These are phyloP conservation scores for Exophiala calicioides DNA, from an alignment of 2,329 filamentous ascomycete genomes.

Conservation along the genomic window DNA sequence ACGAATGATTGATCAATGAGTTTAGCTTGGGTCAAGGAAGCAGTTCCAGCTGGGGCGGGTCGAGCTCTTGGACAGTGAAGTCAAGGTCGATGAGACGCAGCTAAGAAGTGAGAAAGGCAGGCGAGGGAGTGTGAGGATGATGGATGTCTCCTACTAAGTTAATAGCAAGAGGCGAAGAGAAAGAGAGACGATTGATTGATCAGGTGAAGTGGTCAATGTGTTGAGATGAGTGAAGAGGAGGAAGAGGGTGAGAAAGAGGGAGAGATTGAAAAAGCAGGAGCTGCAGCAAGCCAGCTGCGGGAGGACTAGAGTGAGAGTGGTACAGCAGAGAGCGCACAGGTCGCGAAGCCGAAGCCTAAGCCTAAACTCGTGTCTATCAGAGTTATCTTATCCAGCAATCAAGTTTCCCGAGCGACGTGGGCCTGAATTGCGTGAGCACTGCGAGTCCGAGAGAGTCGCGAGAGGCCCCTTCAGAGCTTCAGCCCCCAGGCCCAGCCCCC, in stretches of 20 bases:
- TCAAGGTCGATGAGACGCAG: constrained; percentile 45
- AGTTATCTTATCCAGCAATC: constrained; percentile 16
- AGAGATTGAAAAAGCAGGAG: constrained; percentile 1
- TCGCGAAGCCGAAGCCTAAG: background rate
- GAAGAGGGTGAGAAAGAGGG: background rate
- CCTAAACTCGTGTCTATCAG: constrained; percentile 6
- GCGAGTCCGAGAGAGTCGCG: too few species aligned
- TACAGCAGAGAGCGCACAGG: constrained; percentile 2
- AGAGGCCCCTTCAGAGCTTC: too few species aligned
- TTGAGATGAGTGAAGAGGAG: background rate
- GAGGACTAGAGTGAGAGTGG: background rate
- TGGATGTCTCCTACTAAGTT: constrained; percentile 25
- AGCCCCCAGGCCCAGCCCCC: constrained; percentile 13
- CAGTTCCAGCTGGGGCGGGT: too few species aligned
- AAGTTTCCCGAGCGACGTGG: constrained; percentile 20
- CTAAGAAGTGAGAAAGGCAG: constrained; percentile 13
- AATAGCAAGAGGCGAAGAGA: constrained; percentile 25
- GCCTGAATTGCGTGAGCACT: constrained; percentile 15
- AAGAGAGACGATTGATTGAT: constrained; percentile 10
- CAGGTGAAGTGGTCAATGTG: too few species aligned
- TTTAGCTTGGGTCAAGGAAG: too few species aligned
- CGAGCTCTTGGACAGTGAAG: constrained; percentile 42
- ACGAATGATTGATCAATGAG: background rate
- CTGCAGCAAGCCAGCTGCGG: background rate
- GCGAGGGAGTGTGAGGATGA: constrained; percentile 27